Base-by-base conservation (phyloP, 768 basidiomycete species). In the Phanerochaete carnosa region DNA sequence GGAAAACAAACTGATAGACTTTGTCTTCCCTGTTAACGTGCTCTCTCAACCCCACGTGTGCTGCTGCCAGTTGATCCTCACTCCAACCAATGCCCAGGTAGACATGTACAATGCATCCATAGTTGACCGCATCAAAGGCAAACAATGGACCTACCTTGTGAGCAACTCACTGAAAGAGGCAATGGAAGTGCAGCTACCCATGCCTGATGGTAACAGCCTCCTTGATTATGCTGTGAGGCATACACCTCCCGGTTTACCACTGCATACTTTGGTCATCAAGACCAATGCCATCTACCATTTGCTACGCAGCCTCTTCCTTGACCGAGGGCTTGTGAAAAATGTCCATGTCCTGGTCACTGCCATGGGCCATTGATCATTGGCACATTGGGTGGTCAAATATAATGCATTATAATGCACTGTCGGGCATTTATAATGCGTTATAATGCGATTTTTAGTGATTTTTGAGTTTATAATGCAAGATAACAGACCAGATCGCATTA, bases 321-420 rank as follows among this genome's bases (percentile, higher is more conserved):
- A 76, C 9, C 59, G 63, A 1, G 77, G 77, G 0, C 61, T 78
- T 23, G 77, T 78, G 7, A 78, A 79, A 63, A 80, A 79, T 65
- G 69, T 70, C 0, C 63, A 75, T 2, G 75, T 77, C 6, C 63
- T 78, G 5, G 65, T 79, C 1, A 58, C 61, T 1, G 66, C n/a
- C n/a, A n/a, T n/a, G n/a, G n/a, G n/a, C n/a, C n/a, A n/a, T n/a
- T n/a, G n/a, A n/a, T 69, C 26, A 45, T 76, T 1, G 72, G 73
- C 19, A 26, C 57, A 1, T 61, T 60, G n/a, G n/a, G n/a, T n/a
- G n/a, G n/a, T n/a, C n/a, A n/a, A n/a, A n/a, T n/a, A n/a, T n/a
- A n/a, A n/a, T n/a, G n/a, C n/a, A n/a, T n/a, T n/a, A n/a, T n/a
- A n/a, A n/a, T n/a, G n/a, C n/a, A n/a, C n/a, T n/a, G n/a, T n/a